phyloP scores from a whole-genome alignment of 768 basidiomycete species.

The Rickenella mellea region DNA sequence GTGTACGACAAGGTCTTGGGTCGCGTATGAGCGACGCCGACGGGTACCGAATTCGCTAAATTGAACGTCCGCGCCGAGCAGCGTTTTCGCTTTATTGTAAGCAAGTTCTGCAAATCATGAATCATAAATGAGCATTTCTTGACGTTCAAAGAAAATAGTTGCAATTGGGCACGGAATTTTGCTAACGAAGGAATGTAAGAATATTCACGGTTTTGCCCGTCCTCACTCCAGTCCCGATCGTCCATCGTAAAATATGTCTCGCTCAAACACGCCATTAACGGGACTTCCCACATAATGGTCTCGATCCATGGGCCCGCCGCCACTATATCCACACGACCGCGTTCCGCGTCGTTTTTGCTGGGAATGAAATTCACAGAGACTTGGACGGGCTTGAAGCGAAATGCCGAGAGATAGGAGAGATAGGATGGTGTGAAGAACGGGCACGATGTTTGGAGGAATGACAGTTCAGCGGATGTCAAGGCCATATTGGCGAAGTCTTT shows the following conservation, averaged over 20 bases:
- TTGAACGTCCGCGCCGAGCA: slow-evolving; percentile 54
- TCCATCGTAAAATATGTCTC: slow-evolving; percentile 79
- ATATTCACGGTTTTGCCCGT: slow-evolving; percentile 63
- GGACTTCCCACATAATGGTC: slow-evolving; percentile 93
- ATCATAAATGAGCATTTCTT: not conserved
- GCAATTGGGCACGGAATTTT: not conserved
- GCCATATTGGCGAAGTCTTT: slow-evolving; percentile 61
- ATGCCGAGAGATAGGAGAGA: slow-evolving; percentile 63
- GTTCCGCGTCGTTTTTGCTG: slow-evolving; percentile 32
- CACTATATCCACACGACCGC: slow-evolving; percentile 65
- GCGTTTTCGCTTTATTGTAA: slow-evolving; percentile 54
- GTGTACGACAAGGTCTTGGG: slow-evolving; percentile 71
- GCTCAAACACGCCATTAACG: slow-evolving; percentile 85
- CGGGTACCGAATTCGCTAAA: slow-evolving; percentile 88
- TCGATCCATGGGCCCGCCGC: slow-evolving; percentile 69
- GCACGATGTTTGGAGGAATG: slow-evolving; percentile 59
- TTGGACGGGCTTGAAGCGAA: slow-evolving; percentile 68
- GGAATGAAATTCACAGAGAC: slow-evolving; percentile 60
- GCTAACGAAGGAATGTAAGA: not conserved
- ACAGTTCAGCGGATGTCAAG: slow-evolving; percentile 50
- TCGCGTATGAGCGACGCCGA: slow-evolving; percentile 59
- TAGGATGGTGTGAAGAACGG: slow-evolving; percentile 68
- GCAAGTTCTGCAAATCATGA: slow-evolving; percentile 47
- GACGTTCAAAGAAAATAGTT: not conserved
- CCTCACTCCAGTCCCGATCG: slow-evolving; percentile 75